Percentiles rank a stretch among this genome's conserved stretches.
phyloP scores from a whole-genome alignment of 495 filamentous ascomycete genomes.

The Beverwykella pulmonaria region DNA sequence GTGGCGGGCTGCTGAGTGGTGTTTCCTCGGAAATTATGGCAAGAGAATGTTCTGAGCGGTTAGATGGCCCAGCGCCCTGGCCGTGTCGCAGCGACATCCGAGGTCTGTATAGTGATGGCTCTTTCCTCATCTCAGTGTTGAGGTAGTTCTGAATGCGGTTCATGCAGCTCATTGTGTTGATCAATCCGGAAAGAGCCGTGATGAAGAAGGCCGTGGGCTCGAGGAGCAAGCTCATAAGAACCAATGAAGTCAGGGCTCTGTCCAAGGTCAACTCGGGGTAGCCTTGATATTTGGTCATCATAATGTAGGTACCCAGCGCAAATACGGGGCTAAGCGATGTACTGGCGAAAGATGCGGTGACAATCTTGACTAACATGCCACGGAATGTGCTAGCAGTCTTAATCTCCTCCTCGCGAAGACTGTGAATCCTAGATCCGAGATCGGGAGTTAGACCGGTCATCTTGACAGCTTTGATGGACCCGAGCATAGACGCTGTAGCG shows the following conservation, averaged over 20 bases:
- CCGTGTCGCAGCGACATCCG: not conserved
- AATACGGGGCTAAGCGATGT: conserved; percentile 21
- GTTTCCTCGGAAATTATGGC: not conserved
- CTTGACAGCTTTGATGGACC: conserved; percentile 47
- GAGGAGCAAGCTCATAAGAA: conserved; percentile 18
- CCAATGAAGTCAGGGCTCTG: conserved; percentile 19
- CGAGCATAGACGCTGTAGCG: conserved; percentile 42
- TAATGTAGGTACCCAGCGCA: conserved; percentile 23
- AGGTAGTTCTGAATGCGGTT: conserved; percentile 9
- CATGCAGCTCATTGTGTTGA: conserved; percentile 17
- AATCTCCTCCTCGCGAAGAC: conserved; percentile 38
- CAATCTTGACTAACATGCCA: conserved; percentile 41
- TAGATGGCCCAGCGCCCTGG: not conserved
- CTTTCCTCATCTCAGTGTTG: conserved; percentile 1
- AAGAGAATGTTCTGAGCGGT: not conserved
- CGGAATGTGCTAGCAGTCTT: conserved; percentile 36
- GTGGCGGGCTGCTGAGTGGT: not conserved
- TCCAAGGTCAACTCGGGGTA: conserved; percentile 7
- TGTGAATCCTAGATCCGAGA: conserved; percentile 26
- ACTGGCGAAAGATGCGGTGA: conserved; percentile 15
- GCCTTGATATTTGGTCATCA: conserved; percentile 23
- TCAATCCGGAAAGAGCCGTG: conserved; percentile 20
- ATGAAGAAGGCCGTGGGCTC: conserved; percentile 27
- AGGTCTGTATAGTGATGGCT: conserved; percentile 5
- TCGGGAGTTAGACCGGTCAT: conserved; percentile 43